Evolutionary conservation across 768 basidiomycete genomes (phyloP).

Genomic region (Hebeloma cylindrosporum): DNA sequence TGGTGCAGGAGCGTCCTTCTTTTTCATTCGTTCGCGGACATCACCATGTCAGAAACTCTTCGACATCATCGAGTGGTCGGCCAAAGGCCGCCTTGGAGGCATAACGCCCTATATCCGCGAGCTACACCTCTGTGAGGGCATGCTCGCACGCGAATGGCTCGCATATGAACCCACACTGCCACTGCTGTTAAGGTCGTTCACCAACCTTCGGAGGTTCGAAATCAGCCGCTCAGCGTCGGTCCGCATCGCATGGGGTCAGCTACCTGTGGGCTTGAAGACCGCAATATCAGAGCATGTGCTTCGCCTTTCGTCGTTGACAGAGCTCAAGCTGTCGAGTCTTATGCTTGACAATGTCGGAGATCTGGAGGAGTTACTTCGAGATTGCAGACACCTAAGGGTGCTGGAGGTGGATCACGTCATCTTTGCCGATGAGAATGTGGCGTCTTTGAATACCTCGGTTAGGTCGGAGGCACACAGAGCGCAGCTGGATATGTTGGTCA

Average conservation of each 20-base stretch:
- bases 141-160: slow-evolving; percentile 23
- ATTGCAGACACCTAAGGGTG: slow-evolving; percentile 18
- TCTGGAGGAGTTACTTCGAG: slow-evolving; percentile 16
- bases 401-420: slow-evolving; percentile 24
- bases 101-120: slow-evolving; percentile 45
- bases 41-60: slow-evolving; percentile 15
- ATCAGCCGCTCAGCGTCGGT: slow-evolving; percentile 22
- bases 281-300: slow-evolving; percentile 20
- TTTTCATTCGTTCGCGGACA: slow-evolving; percentile 5
- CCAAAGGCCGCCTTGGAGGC: slow-evolving; percentile 82
- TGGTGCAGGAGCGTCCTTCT: slow-evolving; percentile 11
- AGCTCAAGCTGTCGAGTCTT: slow-evolving; percentile 23
- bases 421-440: slow-evolving; percentile 13
- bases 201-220: slow-evolving; percentile 23
- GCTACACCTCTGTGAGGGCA: slow-evolving; percentile 25
- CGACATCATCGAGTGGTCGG: slow-evolving; percentile 57
- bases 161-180: slow-evolving; percentile 20
- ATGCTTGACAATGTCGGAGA: slow-evolving; percentile 16
- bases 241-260: slow-evolving; percentile 21
- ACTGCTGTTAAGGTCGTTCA: slow-evolving; percentile 17
- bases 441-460: slow-evolving; percentile 3
- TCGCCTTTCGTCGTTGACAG: slow-evolving; percentile 18
- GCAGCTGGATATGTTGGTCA: slow-evolving; percentile 23
- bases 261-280: slow-evolving; percentile 15
- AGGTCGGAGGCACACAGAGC: slow-evolving; percentile 2